These are phyloP conservation scores for Aspergillus vadensis DNA, from an alignment of 2,329 filamentous ascomycete species.

Conservation along the genomic window DNA sequence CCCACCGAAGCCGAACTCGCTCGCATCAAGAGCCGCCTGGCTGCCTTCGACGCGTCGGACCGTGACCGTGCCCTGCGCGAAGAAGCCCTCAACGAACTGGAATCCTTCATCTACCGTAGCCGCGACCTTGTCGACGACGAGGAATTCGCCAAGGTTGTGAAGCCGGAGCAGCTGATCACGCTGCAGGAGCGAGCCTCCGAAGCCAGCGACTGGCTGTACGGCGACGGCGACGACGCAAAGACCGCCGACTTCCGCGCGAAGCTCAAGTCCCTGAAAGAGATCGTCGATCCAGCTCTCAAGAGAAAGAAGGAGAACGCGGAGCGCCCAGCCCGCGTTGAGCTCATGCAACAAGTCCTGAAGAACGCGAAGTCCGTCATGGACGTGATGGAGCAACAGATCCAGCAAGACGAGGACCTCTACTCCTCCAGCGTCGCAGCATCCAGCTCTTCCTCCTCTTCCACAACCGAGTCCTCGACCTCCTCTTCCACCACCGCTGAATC, in stretches of 20 bases:
- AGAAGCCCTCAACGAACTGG: constrained; percentile 88
- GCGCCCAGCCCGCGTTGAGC: constrained; percentile 69
- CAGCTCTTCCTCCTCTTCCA: constrained; percentile 43
- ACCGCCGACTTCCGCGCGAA: constrained; percentile 74
- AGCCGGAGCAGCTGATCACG: constrained; percentile 64
- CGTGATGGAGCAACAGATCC: constrained; percentile 71
- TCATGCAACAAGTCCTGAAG: constrained; percentile 69
- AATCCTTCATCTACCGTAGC: constrained; percentile 86
- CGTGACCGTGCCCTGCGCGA: constrained; percentile 73
- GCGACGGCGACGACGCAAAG: constrained; percentile 74
- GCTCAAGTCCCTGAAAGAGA: constrained; percentile 73
- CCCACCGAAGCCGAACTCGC: constrained; percentile 41
- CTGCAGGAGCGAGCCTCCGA: constrained; percentile 69
- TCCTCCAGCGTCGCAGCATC: constrained; percentile 56
- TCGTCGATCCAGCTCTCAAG: constrained; percentile 75
- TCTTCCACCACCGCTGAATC: constrained; percentile 45
- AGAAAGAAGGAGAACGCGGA: constrained; percentile 71
- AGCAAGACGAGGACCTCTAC: constrained; percentile 66
- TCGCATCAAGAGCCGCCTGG: constrained; percentile 69
- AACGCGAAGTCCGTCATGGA: constrained; percentile 70
- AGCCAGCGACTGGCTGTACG: constrained; percentile 88
- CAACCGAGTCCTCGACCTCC: constrained; percentile 44
- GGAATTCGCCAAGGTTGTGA: constrained; percentile 71
- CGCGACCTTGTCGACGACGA: constrained; percentile 80
- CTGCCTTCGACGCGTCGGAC: constrained; percentile 85